Conservation (phyloP, 1,284 basidiomycete species). For the Exobasidium rhododendri region DNA sequence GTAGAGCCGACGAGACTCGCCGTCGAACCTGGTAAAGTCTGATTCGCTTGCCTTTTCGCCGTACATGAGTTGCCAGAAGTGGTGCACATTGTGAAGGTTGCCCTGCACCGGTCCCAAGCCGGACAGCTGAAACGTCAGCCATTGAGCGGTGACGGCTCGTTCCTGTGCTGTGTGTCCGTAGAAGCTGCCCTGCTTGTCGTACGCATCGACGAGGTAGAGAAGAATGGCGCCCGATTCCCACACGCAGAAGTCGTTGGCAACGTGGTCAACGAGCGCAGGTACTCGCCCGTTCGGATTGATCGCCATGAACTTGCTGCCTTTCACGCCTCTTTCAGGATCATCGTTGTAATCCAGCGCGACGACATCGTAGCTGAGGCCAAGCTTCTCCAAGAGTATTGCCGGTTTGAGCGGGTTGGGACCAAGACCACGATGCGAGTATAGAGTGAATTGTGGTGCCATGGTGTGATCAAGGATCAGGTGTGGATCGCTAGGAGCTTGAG, state of each 20-base stretch:
- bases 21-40: slow-evolving; percentile 32
- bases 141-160: slow-evolving; percentile 31
- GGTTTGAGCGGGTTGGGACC: slow-evolving; percentile 48
- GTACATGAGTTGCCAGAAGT: slow-evolving; percentile 15
- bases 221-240: slow-evolving; percentile 47
- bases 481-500: too few relatives aligned
- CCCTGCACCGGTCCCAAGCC: slow-evolving; percentile 39
- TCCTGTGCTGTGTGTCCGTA: slow-evolving; percentile 34
- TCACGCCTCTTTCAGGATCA: slow-evolving; percentile 41
- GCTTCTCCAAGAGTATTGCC: slow-evolving; percentile 41
- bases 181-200: slow-evolving; percentile 33
- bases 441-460: slow-evolving; percentile 39
- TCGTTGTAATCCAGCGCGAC: slow-evolving; percentile 39
- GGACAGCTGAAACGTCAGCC: slow-evolving; percentile 36
- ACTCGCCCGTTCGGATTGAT: slow-evolving; percentile 46
- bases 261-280: slow-evolving; percentile 32
- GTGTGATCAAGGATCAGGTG: too few relatives aligned
- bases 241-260: slow-evolving; percentile 20
- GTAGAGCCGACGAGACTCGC: slow-evolving; percentile 39
- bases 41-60: slow-evolving; percentile 31
- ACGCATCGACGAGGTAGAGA: slow-evolving; percentile 39
- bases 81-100: slow-evolving; percentile 6
- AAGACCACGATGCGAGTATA: slow-evolving; percentile 36
- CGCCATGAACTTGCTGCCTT: slow-evolving; percentile 39
- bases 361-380: slow-evolving; percentile 41